Base-by-base conservation (phyloP, 495 filamentous ascomycete species). In the Amniculicola lignicola region DNA sequence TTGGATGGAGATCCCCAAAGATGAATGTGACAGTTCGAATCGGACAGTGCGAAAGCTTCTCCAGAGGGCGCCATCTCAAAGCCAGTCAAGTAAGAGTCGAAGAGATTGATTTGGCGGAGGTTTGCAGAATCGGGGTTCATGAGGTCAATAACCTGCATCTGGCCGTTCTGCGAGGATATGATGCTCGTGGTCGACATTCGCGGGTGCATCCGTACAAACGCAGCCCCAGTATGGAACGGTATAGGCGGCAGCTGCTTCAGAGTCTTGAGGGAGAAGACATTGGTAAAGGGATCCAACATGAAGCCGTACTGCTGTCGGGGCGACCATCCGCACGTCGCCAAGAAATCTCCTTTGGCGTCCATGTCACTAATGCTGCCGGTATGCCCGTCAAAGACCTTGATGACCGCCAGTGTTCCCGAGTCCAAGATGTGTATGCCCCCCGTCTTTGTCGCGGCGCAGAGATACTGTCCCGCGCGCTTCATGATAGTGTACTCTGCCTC, bases 321-420 rank as follows among this genome's bases (percentile, higher is more conserved):
- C 1, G 90, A 92, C 67, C 88, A 93, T n/a, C 93, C 93, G 69
- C 93, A 99, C 21, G 91, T 96, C 16, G 96, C 84, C 24, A 97
- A 79, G 56, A 89, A 89, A 64, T 96, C 90, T 57, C 88, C 85
- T 50, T 90, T 86, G 5, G 89, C 89, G 72, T 97, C 92, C 87
- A 99, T 95, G 66, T 96, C 90, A 66, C 88, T 92, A 59, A 97
- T 87, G 21, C 79, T 81, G 2, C 87, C 84, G 2, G 80, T 78
- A 58, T 97, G 91, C 4, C 91, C 89, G 58, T 89, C 87, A 88
- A 92, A 97, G 12, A 80, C 79, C 63, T 90, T 95, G 40, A 91
- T 75, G 12, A 94, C 73, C 27, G 80, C 78, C 55, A 96, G 86
- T 45, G 79, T 86, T 24, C 78, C 70, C 9, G 90, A 79, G 70